Conservation (phyloP, 116 monocot genomes). For the Cymodocea nodosa region DNA sequence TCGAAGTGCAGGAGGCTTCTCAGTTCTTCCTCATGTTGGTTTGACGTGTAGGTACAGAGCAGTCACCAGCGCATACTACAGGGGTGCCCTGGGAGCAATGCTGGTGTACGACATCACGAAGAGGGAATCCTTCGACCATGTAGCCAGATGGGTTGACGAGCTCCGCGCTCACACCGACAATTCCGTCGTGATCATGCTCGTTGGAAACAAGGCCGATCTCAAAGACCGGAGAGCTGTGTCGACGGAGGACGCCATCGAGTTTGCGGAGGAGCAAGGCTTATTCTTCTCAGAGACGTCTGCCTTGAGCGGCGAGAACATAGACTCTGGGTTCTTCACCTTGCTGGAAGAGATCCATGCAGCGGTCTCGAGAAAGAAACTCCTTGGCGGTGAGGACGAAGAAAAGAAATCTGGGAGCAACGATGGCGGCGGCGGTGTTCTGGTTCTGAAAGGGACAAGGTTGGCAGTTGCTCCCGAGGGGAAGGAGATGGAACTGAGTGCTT, state of each 20-base stretch:
- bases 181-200: slow-evolving; percentile 49
- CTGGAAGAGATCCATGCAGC: slow-evolving; percentile 42
- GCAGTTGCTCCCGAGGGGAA: slow-evolving; percentile 25
- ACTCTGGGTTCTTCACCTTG: slow-evolving; percentile 38
- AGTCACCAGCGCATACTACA: slow-evolving; percentile 69
- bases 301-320: slow-evolving; percentile 42
- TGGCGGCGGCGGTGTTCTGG: slow-evolving; percentile 17
- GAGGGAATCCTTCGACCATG: slow-evolving; percentile 47
- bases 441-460: slow-evolving; percentile 28
- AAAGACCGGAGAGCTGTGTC: slow-evolving; percentile 23
- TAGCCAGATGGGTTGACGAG: slow-evolving; percentile 65
- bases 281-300: slow-evolving; percentile 71
- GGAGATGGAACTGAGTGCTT: slow-evolving; percentile 43
- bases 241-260: slow-evolving; percentile 42
- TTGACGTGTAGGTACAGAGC: slow-evolving; percentile 76
- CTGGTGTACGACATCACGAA: slow-evolving; percentile 55
- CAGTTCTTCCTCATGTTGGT: background rate
- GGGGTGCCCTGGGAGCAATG: slow-evolving; percentile 74
- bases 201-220: slow-evolving; percentile 68
- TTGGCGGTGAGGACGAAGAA: slow-evolving; percentile 13
- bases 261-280: slow-evolving; percentile 60
- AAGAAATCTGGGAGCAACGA: background rate
- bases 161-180: slow-evolving; percentile 46
- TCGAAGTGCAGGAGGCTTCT: no score
- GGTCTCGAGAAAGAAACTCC: slow-evolving; percentile 36